Base-by-base conservation (phyloP, 805 yeast genomes). In the Metschnikowia corniflorae region DNA sequence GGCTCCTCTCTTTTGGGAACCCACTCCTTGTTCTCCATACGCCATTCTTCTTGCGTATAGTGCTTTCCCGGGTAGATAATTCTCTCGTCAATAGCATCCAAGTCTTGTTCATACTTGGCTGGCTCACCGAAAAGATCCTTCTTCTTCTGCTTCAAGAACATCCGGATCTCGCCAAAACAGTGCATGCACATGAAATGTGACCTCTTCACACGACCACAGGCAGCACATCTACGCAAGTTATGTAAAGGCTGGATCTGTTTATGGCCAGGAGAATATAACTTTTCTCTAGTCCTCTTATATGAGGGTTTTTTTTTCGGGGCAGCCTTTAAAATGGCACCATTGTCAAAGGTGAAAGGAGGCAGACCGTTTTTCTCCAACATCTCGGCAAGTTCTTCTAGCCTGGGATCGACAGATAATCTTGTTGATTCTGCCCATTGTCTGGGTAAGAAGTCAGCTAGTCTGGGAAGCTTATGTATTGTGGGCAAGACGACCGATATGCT, bases 221-320 rank as follows among this genome's bases (percentile, higher is more conserved):
- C 82, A 3, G 97, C 97, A 58, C 98, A 91, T 58, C 95, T 77
- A 44, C 83, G 86, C 53, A 93, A 68, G 56, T 86, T 82, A 38
- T 80, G 75, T 46, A 85, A 71, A 33, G 81, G 80, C 58, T 85
- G 78, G 48, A 86, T 68, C 50, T 88, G 93, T 59, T 87, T 91
- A 40, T 78, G 73, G 8, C 86, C 94, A 4, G 91, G 86, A 6
- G 87, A 88, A 47, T 86, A 77, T 49, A 83, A 78, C 65, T 89
- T 79, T 57, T 77, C 82, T 61, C 97, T 80, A 54, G 86, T 84
- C 61, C 86, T 85, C 65, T 78, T 78, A 58, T 87, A 86, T 6
- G 97, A 87, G 2, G 79, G 79, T 61, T 88, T 89, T 77, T 89
- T 88, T 71, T 93, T 93, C 37, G 98, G 97, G 6, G 80, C 97